phyloP scores from a whole-genome alignment of 2,329 filamentous ascomycete species.

The Aspergillus fumigatiaffinis region DNA sequence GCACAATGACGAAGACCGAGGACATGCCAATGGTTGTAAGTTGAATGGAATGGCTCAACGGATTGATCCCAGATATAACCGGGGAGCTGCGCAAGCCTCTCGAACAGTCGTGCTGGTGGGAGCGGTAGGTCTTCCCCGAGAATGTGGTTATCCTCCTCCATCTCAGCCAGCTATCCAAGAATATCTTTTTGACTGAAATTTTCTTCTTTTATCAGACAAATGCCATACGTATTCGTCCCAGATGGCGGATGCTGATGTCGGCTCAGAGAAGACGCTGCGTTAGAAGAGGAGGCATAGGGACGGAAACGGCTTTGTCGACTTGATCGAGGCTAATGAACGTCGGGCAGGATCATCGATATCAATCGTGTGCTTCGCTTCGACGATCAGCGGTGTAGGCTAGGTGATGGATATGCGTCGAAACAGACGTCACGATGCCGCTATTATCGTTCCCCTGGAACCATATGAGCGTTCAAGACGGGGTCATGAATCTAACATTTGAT shows the following conservation, averaged over 20 bases:
- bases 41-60: slow-evolving; percentile 47
- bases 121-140: slow-evolving; percentile 46
- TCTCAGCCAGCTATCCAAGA: slow-evolving; percentile 19
- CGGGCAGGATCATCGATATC: slow-evolving; percentile 2
- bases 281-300: slow-evolving; percentile 19
- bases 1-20: slow-evolving; percentile 57
- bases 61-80: slow-evolving; percentile 75
- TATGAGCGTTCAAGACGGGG: not conserved
- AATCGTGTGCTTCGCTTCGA: not conserved
- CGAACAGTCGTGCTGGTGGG: slow-evolving; percentile 65
- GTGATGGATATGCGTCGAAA: not conserved
- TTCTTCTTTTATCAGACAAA: slow-evolving; percentile 12
- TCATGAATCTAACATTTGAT: not conserved
- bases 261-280: slow-evolving; percentile 4
- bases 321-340: slow-evolving; percentile 14
- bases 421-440: not conserved
- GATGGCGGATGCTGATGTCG: not conserved
- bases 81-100: slow-evolving; percentile 67
- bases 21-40: slow-evolving; percentile 87
- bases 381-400: not conserved
- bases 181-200: slow-evolving; percentile 8
- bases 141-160: slow-evolving; percentile 36
- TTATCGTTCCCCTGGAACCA: not conserved
- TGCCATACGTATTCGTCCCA: slow-evolving; percentile 18
- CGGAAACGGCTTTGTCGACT: slow-evolving; percentile 17